These are phyloP conservation scores for Lithospermum erythrorhizon DNA, from an alignment of 257 asterid species.

Conservation along the genomic window DNA sequence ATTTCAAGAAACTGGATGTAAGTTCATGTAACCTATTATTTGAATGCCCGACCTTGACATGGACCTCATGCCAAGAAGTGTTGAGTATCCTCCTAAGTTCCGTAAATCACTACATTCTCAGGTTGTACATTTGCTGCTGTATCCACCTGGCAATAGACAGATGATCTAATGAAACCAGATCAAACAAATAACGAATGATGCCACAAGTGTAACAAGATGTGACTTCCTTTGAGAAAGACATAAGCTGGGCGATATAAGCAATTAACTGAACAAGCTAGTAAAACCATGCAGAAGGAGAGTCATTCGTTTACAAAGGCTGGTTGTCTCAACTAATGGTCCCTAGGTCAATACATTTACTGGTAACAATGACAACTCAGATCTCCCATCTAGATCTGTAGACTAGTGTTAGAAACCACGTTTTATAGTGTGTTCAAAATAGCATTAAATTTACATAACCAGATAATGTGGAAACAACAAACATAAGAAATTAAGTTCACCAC, in stretches of 20 bases:
- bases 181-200: neutral
- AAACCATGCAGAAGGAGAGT: too few species aligned
- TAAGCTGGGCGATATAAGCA: neutral
- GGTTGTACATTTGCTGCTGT: conserved; percentile 79
- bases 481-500: neutral
- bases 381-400: too few species aligned
- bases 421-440: too few species aligned
- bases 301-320: too few species aligned
- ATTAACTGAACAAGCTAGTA: too few species aligned
- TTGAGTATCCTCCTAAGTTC: conserved; percentile 90
- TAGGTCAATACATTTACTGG: too few species aligned
- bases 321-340: neutral
- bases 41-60: conserved; percentile 63
- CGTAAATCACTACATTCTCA: conserved; percentile 72
- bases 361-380: too few species aligned
- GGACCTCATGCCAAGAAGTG: conserved; percentile 94
- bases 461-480: too few species aligned
- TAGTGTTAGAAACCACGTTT: too few species aligned
- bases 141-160: conserved; percentile 54
- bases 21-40: conserved; percentile 56
- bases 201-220: neutral
- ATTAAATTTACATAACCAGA: neutral
- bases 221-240: neutral
- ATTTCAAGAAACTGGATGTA: neutral
- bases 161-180: neutral